A percentile compares a stretch with the other conserved stretches of the same genome.
These are phyloP conservation scores for Amaranthus palmeri DNA, from an alignment of 148 eudicot genomes.

Conservation along the genomic window DNA sequence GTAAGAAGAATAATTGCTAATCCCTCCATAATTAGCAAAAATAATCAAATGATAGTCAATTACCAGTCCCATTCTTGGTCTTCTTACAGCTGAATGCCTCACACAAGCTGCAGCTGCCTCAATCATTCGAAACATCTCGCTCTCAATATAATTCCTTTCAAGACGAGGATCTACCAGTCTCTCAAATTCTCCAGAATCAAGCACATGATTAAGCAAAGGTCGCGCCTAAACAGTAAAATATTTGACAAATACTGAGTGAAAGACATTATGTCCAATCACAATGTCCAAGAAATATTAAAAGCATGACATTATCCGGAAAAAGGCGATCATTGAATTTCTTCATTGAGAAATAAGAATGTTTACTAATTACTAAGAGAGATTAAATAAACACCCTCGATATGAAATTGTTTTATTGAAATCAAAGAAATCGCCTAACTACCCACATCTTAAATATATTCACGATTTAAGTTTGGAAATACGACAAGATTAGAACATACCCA, in stretches of 20 bases:
- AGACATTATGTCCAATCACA: background rate
- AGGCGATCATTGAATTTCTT: background rate
- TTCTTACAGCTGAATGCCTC: conserved; percentile 64
- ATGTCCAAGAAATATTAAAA: background rate
- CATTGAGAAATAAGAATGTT: background rate
- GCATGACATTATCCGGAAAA: background rate
- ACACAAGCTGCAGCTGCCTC: conserved; percentile 95
- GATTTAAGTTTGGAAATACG: background rate
- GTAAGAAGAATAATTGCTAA: background rate
- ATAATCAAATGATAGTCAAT: background rate
- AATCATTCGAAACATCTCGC: conserved; percentile 59
- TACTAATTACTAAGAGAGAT: background rate
- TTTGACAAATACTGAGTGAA: background rate
- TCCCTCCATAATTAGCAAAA: background rate
- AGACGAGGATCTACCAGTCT: conserved; percentile 68
- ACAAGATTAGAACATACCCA: conserved; percentile 55
- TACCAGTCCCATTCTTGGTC: conserved; percentile 98
- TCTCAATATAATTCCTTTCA: conserved; percentile 44
- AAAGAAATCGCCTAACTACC: background rate
- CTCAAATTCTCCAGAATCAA: conserved; percentile 50
- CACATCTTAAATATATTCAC: background rate
- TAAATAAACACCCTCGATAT: background rate
- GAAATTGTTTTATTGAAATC: background rate
- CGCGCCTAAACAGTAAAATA: conserved; percentile 60
- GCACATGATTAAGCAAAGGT: conserved; percentile 71